A percentile compares a stretch with the other conserved stretches of the same genome.
These are phyloP conservation scores for Phytophthora brassicae DNA, from an alignment of 352 stramenopile species.

Conservation along the genomic window DNA sequence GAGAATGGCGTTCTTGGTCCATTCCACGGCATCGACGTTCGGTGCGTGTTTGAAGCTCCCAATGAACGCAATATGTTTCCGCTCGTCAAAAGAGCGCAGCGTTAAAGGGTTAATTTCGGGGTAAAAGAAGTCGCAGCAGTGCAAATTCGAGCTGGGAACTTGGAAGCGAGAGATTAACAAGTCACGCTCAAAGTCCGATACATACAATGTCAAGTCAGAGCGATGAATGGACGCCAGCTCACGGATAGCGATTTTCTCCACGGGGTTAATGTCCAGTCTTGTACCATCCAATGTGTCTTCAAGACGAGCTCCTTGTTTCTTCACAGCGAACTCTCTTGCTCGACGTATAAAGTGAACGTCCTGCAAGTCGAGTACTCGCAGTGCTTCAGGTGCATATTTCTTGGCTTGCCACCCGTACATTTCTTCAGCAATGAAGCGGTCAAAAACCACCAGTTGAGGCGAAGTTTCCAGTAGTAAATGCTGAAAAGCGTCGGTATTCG, in stretches of 20 bases:
- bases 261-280: constrained; percentile 34
- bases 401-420: constrained; percentile 86
- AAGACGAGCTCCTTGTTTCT: constrained; percentile 50
- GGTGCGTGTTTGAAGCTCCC: constrained; percentile 93
- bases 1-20: constrained; percentile 69
- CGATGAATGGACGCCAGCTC: constrained; percentile 79
- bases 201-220: constrained; percentile 73
- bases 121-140: constrained; percentile 78
- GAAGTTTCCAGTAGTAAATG: constrained; percentile 54
- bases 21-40: constrained; percentile 90
- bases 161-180: constrained; percentile 66
- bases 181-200: constrained; percentile 67
- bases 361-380: constrained; percentile 91
- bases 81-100: constrained; percentile 28
- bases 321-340: constrained; percentile 78
- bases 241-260: constrained; percentile 72
- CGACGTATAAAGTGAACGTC: constrained; percentile 92
- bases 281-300: constrained; percentile 34
- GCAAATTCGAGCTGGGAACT: constrained; percentile 41
- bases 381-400: constrained; percentile 73
- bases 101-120: constrained; percentile 24
- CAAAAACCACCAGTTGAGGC: constrained; percentile 77
- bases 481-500: constrained; percentile 73
- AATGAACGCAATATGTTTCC: constrained; percentile 85
- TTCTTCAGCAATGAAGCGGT: constrained; percentile 84